Conservation (phyloP, 257 asterid genomes). For the Thymus mandschuricus region DNA sequence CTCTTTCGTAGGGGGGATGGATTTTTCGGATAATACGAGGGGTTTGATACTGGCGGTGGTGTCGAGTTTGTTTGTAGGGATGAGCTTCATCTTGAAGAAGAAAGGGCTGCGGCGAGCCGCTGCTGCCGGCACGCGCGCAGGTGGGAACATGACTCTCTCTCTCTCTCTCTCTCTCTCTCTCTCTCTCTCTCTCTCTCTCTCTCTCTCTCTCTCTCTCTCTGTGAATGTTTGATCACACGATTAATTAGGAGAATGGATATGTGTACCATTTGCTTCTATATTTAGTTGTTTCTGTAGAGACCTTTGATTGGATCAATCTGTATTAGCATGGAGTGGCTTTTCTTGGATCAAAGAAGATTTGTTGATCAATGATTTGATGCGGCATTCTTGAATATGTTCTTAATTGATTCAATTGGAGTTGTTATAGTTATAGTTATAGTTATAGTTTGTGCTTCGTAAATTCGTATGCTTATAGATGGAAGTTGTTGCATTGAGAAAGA, state of each 20-base stretch:
- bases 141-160: conserved; percentile 28
- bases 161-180: no score
- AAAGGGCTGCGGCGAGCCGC: conserved; percentile 92
- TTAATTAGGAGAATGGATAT: neutral
- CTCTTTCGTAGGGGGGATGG: conserved; percentile 36
- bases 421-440: neutral
- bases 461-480: neutral
- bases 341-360: neutral
- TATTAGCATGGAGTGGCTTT: neutral
- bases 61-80: conserved; percentile 86
- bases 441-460: neutral
- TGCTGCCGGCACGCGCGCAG: conserved; percentile 78
- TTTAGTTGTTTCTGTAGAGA: conserved; percentile 4
- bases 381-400: conserved; percentile 8
- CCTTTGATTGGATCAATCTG: conserved; percentile 24
- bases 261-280: neutral
- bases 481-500: neutral
- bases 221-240: neutral
- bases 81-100: conserved; percentile 90
- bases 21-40: conserved; percentile 68
- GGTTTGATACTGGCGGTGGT: conserved; percentile 82
- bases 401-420: conserved; percentile 1
- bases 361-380: neutral
- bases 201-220: neutral
- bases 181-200: no score